These are phyloP conservation scores for Ophiorrhiza pumila DNA, from an alignment of 257 asterid species.

Conservation along the genomic window DNA sequence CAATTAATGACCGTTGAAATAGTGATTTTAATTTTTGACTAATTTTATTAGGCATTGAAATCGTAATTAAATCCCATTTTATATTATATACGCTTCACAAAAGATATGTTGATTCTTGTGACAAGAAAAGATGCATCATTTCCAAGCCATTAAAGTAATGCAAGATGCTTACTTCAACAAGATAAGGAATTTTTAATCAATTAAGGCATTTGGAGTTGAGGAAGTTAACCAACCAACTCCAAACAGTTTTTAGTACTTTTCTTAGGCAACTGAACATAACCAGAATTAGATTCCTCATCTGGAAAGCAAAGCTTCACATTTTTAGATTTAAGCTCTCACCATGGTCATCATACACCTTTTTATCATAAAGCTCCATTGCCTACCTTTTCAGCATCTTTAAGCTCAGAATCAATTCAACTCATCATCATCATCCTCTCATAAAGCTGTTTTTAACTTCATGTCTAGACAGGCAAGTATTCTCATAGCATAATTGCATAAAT, in stretches of 20 bases:
- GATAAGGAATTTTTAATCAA: background rate
- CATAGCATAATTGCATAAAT: background rate
- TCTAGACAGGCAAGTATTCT: slow-evolving; percentile 24
- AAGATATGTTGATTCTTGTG: no score
- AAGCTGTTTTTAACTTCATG: slow-evolving; percentile 13
- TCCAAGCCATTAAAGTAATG: background rate
- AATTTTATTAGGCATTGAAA: no score
- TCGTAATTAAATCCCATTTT: no score
- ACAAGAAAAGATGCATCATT: slow-evolving; percentile 16
- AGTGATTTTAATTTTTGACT: no score
- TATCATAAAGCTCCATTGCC: slow-evolving; percentile 1
- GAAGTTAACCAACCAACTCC: slow-evolving; percentile 12
- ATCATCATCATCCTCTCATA: background rate
- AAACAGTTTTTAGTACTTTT: slow-evolving; percentile 1
- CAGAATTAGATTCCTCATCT: slow-evolving; percentile 20
- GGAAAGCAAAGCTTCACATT: slow-evolving; percentile 11
- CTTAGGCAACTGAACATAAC: slow-evolving; percentile 11
- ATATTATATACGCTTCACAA: no score
- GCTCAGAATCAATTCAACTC: slow-evolving; percentile 19
- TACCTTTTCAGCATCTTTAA: slow-evolving; percentile 7
- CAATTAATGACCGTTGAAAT: no score
- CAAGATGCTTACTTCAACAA: slow-evolving; percentile 14
- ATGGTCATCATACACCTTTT: background rate
- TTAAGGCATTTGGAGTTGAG: slow-evolving; percentile 4
- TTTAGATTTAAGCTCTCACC: background rate